phyloP scores from a whole-genome alignment of 768 basidiomycete species.

The Termitomyces sp. region DNA sequence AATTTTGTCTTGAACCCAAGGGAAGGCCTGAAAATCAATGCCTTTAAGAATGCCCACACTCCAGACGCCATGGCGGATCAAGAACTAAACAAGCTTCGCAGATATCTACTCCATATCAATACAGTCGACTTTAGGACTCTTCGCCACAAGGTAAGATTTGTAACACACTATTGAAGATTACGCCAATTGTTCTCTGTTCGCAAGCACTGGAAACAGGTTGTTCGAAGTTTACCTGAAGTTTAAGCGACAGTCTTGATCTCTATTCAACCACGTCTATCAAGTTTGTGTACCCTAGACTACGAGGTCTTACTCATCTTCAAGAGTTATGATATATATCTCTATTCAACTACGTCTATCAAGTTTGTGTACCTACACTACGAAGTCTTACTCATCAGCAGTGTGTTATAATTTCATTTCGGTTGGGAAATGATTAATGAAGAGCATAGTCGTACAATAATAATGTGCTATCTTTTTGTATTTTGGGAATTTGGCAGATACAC shows the following conservation, averaged over 20 bases:
- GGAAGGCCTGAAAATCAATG: slow-evolving; percentile 78
- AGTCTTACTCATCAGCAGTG: too few species aligned
- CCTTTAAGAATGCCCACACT: slow-evolving; percentile 79
- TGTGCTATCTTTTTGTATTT: too few species aligned
- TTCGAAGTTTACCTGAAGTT: slow-evolving; percentile 33
- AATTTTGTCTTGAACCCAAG: slow-evolving; percentile 88
- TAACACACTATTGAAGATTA: neutral
- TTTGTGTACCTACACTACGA: too few species aligned
- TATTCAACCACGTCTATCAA: too few species aligned
- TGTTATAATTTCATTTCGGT: too few species aligned
- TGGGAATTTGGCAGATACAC: too few species aligned
- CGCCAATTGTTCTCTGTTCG: neutral
- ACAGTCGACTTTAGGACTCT: slow-evolving; percentile 60
- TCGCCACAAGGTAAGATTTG: slow-evolving; percentile 57
- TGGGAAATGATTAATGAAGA: too few species aligned
- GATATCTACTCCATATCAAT: slow-evolving; percentile 61
- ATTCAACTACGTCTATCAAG: too few species aligned
- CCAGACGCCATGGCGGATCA: slow-evolving; percentile 58
- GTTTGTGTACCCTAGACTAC: too few species aligned
- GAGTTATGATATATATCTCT: too few species aligned
- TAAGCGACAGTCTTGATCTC: neutral
- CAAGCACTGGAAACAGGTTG: slow-evolving; percentile 50
- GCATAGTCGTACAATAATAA: too few species aligned
- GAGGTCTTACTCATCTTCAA: too few species aligned
- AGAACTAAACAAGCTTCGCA: slow-evolving; percentile 62